Conservation (phyloP, 2,329 filamentous ascomycete genomes). For the Nothomitra cinnamomea region DNA sequence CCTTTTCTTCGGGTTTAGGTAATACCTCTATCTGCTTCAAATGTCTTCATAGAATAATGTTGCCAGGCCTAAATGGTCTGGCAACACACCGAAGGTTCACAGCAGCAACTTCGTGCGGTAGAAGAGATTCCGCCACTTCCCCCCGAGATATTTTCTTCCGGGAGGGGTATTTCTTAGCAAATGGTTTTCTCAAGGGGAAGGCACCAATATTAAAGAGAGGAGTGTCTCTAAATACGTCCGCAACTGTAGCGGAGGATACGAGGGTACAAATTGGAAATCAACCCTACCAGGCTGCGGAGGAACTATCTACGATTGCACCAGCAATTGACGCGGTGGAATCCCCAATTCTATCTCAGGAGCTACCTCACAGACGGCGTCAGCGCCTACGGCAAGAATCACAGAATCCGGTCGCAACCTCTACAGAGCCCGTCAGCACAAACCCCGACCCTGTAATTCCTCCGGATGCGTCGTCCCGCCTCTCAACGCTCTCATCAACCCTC, state of each 20-base stretch:
- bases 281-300: constrained; percentile 4
- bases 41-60: neutral
- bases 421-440: constrained; percentile 4
- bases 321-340: neutral
- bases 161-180: constrained; percentile 24
- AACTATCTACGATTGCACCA: neutral
- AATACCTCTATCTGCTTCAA: neutral
- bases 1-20: neutral
- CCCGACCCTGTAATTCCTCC: constrained; percentile 26
- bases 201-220: constrained; percentile 15
- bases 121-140: constrained; percentile 17
- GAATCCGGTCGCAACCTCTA: neutral
- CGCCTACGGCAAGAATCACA: constrained; percentile 11
- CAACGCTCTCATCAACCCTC: constrained; percentile 37
- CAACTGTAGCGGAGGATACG: neutral
- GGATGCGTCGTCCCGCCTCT: constrained; percentile 44
- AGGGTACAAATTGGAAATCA: constrained; percentile 6
- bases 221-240: constrained; percentile 7
- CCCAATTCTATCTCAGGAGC: neutral
- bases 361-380: constrained; percentile 7
- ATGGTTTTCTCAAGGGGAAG: constrained; percentile 18
- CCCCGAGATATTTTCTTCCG: constrained; percentile 18
- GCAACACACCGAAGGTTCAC: neutral
- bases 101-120: constrained; percentile 14
- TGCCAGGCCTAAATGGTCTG: neutral